Evolutionary conservation across 2,329 filamentous ascomycete species (phyloP).

Genomic region (Ceratocystis albifundus): DNA sequence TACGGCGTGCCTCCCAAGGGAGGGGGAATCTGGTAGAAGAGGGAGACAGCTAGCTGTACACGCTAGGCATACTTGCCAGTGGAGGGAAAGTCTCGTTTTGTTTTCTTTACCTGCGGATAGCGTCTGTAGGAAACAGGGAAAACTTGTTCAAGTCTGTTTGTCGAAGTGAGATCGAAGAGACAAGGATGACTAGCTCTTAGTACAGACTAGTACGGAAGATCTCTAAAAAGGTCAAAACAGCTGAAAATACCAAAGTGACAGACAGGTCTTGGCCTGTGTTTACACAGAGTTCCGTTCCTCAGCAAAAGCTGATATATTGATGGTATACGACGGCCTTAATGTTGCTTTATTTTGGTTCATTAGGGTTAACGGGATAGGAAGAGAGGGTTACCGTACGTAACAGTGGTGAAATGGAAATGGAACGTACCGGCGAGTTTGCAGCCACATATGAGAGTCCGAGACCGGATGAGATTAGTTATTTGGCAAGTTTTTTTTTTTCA

Average conservation of each 20-base stretch:
- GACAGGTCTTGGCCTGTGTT: too few relatives aligned
- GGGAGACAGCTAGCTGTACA: background rate
- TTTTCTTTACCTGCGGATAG: background rate
- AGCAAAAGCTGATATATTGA: too few relatives aligned
- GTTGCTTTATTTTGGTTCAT: background rate
- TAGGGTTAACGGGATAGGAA: background rate
- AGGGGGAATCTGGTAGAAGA: background rate
- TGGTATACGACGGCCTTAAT: too few relatives aligned
- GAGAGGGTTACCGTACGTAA: background rate
- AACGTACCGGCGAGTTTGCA: background rate
- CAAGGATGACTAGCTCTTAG: background rate
- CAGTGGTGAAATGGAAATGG: background rate
- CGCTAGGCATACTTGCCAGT: background rate
- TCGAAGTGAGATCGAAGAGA: background rate
- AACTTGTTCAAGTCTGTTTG: conserved; percentile 7
- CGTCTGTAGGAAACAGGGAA: background rate
- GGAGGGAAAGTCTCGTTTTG: background rate
- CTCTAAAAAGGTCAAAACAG: background rate
- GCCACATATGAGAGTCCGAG: background rate
- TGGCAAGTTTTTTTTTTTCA: too few relatives aligned
- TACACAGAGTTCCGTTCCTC: too few relatives aligned
- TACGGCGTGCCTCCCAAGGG: background rate
- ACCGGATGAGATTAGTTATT: background rate
- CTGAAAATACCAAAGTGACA: background rate
- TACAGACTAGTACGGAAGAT: background rate